These are phyloP conservation scores for Chlorociboria aeruginascens DNA, from an alignment of 495 filamentous ascomycete species.

Conservation along the genomic window DNA sequence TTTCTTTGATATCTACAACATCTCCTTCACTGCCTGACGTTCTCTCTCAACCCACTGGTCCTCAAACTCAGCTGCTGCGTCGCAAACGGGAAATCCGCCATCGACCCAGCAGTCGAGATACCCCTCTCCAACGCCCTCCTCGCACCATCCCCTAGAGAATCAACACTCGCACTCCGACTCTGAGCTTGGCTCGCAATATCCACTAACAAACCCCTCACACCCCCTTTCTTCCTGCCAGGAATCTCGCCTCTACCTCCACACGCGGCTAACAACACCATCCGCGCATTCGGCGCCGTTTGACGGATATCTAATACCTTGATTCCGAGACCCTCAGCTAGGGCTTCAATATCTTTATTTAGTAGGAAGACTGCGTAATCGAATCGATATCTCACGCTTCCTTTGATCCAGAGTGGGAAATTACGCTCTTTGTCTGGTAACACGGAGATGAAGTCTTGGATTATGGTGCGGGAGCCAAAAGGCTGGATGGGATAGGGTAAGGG, in stretches of 20 bases:
- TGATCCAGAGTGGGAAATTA: conserved; percentile 70
- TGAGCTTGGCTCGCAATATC: conserved; percentile 24
- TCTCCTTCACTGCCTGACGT: conserved; percentile 5
- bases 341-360: conserved; percentile 87
- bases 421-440: conserved; percentile 48
- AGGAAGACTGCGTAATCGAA: conserved; percentile 95
- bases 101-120: not conserved
- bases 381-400: conserved; percentile 63
- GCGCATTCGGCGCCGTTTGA: conserved; percentile 84
- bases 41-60: conserved; percentile 19
- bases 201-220: conserved; percentile 52
- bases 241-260: conserved; percentile 67
- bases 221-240: conserved; percentile 66
- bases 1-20: not conserved
- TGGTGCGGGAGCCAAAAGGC: conserved; percentile 57
- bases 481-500: conserved; percentile 72
- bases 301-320: conserved; percentile 74
- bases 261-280: conserved; percentile 81
- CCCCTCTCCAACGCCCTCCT: conserved; percentile 22
- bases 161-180: conserved; percentile 33
- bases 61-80: conserved; percentile 8
- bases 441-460: conserved; percentile 71
- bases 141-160: conserved; percentile 25
- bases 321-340: conserved; percentile 61
- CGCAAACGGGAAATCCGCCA: conserved; percentile 3